phyloP scores from a whole-genome alignment of 2,329 filamentous ascomycete species.

The Magnaporthales sp. region DNA sequence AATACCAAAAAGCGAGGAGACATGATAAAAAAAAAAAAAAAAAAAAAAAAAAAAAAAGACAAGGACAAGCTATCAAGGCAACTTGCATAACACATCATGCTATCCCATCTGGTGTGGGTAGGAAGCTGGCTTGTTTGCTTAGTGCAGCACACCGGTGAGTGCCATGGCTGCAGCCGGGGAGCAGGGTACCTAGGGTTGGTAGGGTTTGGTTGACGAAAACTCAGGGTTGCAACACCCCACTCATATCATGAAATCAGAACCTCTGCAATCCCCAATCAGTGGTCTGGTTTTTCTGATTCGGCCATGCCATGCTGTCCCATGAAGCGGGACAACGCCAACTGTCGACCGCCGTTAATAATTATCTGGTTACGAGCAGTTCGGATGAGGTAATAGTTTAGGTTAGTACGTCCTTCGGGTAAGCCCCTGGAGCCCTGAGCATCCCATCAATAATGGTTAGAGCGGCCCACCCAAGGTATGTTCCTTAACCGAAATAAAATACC shows the following conservation, averaged over 20 bases:
- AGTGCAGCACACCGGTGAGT: neutral
- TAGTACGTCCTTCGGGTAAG: neutral
- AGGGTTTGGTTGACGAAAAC: neutral
- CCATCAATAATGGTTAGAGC: neutral
- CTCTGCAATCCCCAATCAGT: neutral
- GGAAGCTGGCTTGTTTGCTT: neutral
- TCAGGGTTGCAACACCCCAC: neutral
- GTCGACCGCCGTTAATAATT: neutral
- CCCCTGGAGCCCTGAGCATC: neutral
- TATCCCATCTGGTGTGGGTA: neutral
- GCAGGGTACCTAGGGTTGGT: neutral
- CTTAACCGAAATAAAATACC: neutral
- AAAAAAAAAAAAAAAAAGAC: neutral
- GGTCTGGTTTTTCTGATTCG: neutral
- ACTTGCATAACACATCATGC: neutral
- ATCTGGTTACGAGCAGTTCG: neutral
- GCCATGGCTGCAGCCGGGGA: neutral
- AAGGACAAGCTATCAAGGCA: neutral
- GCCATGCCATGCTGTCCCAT: neutral
- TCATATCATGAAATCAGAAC: neutral
- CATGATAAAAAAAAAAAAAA: neutral
- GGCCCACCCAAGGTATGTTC: neutral
- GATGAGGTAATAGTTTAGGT: neutral
- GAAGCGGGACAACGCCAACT: neutral
- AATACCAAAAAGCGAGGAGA: neutral